A percentile compares a stretch with the other conserved stretches of the same genome.
Evolutionary conservation across 805 yeast species (phyloP).

Genomic region (Ogataea populi-albae): DNA sequence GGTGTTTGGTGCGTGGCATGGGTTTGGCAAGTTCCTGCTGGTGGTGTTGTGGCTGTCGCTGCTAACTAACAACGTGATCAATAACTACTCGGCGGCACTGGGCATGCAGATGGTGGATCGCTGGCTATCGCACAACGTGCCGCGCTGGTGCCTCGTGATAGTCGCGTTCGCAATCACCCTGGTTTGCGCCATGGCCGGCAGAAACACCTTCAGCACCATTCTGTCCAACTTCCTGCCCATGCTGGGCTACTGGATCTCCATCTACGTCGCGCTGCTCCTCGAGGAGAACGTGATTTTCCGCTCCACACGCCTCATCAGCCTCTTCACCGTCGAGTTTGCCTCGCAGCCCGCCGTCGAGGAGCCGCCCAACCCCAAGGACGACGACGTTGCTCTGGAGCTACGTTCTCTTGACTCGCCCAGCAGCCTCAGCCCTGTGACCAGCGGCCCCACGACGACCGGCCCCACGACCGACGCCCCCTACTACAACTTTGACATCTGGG

Average conservation of each 20-base stretch:
- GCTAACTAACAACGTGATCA: conserved; percentile 77
- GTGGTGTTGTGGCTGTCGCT: conserved; percentile 69
- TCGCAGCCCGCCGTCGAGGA: not conserved
- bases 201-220: conserved; percentile 67
- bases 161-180: conserved; percentile 60
- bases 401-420: not conserved
- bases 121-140: conserved; percentile 52
- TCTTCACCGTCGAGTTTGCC: conserved; percentile 43
- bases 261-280: conserved; percentile 66
- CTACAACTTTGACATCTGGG: conserved; percentile 77
- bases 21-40: conserved; percentile 73
- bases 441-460: not conserved
- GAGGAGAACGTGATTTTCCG: conserved; percentile 77
- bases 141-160: conserved; percentile 76
- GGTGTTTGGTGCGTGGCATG: conserved; percentile 69
- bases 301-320: conserved; percentile 37
- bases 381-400: not conserved
- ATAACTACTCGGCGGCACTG: conserved; percentile 78
- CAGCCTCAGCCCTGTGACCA: not conserved
- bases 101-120: conserved; percentile 64
- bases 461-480: conserved; percentile 28
- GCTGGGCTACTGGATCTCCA: conserved; percentile 89
- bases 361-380: not conserved
- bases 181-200: conserved; percentile 73
- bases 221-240: conserved; percentile 81